Base-by-base conservation (phyloP, 345 rosid species). In the Ailanthus altissimus region DNA sequence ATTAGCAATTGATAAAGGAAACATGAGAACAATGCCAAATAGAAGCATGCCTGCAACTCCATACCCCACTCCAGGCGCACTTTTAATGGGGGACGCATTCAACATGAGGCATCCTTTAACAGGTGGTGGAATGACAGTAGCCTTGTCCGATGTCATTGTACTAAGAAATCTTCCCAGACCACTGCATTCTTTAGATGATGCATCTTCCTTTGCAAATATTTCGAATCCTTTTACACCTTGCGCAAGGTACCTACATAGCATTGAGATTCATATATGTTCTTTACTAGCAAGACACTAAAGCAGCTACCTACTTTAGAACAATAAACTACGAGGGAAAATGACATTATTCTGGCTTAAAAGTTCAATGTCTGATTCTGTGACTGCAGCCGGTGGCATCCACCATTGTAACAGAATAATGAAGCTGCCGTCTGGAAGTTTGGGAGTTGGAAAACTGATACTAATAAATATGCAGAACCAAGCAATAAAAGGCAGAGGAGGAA, bases 111-210 rank as follows among this genome's bases (percentile, higher is more conserved):
- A 90, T 73, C 85, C 91, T 23, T 21, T 87, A 53, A 88, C 91
- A 0, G 93, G 93, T 16, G 93, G 90, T 45, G 93, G 93, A 74
- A 89, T 89, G 93, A 86, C 93, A 0, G 89, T 86, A 38, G 88
- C 88, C 0, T 71, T 90, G 2, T 86, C 91, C 11, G 93, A 90
- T 65, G 74, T 90, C 14, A 85, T 80, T 61, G 43, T 90, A 1
- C 73, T 86, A 4, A 72, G 90, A 1, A 71, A 88, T 70, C 86
- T 90, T 38, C 88, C 86, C 8, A 82, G 85, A 42, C 88, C 89
- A 15, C 46, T 90, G 8, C 62, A 36, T 12, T 62, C 86, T 76
- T 82, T 88, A n/a, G 58, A 73, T 12, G 86, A 90, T 65, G 79
- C 87, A 46, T 46, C n/a, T 56, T 25, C 25, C 60, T 56, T 56